A percentile compares a stretch with the other conserved stretches of the same genome.
phyloP scores from a whole-genome alignment of 1,139 yeast species.

The Pichia cactophila region DNA sequence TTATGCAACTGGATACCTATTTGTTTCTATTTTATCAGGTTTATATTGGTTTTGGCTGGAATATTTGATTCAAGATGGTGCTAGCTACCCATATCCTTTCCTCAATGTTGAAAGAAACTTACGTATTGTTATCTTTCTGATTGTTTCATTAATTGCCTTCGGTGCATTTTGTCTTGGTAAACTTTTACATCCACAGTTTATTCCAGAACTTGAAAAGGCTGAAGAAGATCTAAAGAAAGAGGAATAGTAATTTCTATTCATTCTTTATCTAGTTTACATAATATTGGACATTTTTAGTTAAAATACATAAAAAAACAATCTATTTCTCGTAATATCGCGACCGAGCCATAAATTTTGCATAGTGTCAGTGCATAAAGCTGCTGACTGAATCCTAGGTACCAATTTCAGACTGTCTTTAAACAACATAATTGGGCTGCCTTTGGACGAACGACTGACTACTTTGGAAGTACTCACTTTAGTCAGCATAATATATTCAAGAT shows the following conservation, averaged over 20 bases:
- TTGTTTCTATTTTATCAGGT: conserved; percentile 35
- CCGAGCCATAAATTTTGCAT: not conserved
- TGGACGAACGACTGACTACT: too few species aligned
- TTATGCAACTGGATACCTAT: conserved; percentile 33
- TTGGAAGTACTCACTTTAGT: too few species aligned
- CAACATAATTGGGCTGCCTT: not conserved
- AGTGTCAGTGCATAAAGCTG: not conserved
- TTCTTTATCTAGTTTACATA: too few species aligned
- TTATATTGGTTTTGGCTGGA: conserved; percentile 50
- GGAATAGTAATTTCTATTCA: not conserved
- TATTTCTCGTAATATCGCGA: not conserved
- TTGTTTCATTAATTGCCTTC: conserved; percentile 42
- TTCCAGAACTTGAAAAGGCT: conserved; percentile 8
- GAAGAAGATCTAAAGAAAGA: conserved; percentile 2
- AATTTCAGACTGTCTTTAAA: too few species aligned
- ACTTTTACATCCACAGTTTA: conserved; percentile 15
- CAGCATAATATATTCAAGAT: not conserved
- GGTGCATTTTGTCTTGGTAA: conserved; percentile 19
- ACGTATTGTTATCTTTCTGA: conserved; percentile 42
- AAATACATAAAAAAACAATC: too few species aligned
- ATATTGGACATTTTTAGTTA: too few species aligned
- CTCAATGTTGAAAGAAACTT: conserved; percentile 42
- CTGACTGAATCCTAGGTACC: not conserved
- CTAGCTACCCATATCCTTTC: conserved; percentile 57
- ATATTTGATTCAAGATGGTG: conserved; percentile 40